Evolutionary conservation across 2,329 filamentous ascomycete species (phyloP).

Genomic region (Monilinia fructigena): DNA sequence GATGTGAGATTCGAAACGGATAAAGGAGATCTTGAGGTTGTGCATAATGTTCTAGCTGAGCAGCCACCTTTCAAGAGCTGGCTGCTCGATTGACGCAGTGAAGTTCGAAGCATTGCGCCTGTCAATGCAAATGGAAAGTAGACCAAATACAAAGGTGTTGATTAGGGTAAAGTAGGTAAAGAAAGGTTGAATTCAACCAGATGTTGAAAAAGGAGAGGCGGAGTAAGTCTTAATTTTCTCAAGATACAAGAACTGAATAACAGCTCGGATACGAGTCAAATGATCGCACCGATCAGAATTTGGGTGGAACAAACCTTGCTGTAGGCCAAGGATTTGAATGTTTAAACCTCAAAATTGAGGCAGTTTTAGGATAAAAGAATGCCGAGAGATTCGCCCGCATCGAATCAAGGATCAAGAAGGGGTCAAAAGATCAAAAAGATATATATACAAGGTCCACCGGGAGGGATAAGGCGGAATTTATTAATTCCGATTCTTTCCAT

Average conservation of each 20-base stretch:
- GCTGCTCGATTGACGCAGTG: slow-evolving; percentile 63
- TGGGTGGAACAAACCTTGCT: slow-evolving; percentile 1
- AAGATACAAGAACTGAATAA: slow-evolving; percentile 20
- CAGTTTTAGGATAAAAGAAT: not conserved
- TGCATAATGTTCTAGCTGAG: slow-evolving; percentile 39
- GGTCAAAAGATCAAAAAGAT: too few relatives aligned
- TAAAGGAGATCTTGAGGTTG: slow-evolving; percentile 45
- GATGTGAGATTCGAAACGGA: slow-evolving; percentile 41
- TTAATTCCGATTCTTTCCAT: slow-evolving; percentile 15
- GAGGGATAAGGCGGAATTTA: slow-evolving; percentile 7
- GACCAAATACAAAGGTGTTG: slow-evolving; percentile 3
- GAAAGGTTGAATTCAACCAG: slow-evolving; percentile 5
- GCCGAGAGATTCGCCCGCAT: not conserved
- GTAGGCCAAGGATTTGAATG: not conserved
- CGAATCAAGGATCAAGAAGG: not conserved
- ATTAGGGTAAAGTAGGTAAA: not conserved
- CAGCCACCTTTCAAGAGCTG: slow-evolving; percentile 60
- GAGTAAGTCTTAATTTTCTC: slow-evolving; percentile 47
- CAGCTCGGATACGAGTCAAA: slow-evolving; percentile 22
- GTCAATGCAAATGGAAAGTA: slow-evolving; percentile 40
- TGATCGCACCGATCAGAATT: slow-evolving; percentile 24
- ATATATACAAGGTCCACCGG: too few relatives aligned
- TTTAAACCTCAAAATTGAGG: slow-evolving; percentile 8
- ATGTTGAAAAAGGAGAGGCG: slow-evolving; percentile 46
- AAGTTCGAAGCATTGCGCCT: slow-evolving; percentile 69